Percentiles rank a stretch among this genome's conserved stretches.
These are phyloP conservation scores for Groenewaldozyma tartarivorans DNA, from an alignment of 805 yeast species.

Conservation along the genomic window DNA sequence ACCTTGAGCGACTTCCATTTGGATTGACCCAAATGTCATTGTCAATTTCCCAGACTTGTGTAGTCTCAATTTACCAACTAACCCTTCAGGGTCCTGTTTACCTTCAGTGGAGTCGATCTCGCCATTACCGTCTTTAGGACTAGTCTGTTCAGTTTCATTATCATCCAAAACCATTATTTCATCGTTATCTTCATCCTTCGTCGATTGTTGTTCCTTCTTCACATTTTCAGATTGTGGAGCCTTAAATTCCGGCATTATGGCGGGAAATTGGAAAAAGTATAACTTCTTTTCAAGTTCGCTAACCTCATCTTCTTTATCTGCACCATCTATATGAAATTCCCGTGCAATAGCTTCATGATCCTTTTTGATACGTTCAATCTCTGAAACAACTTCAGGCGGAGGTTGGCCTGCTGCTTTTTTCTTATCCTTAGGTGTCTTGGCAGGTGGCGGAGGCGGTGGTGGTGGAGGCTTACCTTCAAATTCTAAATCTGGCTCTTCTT, in stretches of 20 bases:
- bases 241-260: slow-evolving; percentile 33
- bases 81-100: slow-evolving; percentile 34
- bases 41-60: slow-evolving; percentile 81
- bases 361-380: slow-evolving; percentile 8
- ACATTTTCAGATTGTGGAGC: too few relatives aligned
- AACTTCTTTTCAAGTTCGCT: slow-evolving; percentile 21
- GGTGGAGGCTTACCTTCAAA: not conserved
- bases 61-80: slow-evolving; percentile 60
- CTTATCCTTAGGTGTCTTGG: not conserved
- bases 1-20: slow-evolving; percentile 64
- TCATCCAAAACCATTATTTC: slow-evolving; percentile 9
- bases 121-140: slow-evolving; percentile 9
- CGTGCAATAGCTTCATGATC: slow-evolving; percentile 14
- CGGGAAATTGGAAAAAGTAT: slow-evolving; percentile 42
- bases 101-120: slow-evolving; percentile 8
- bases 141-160: not conserved
- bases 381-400: slow-evolving; percentile 9
- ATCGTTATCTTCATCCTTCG: slow-evolving; percentile 13
- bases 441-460: not conserved
- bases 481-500: slow-evolving; percentile 9
- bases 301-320: slow-evolving; percentile 2
- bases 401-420: not conserved
- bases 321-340: slow-evolving; percentile 12
- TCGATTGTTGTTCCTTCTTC: not conserved
- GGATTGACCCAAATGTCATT: slow-evolving; percentile 59